phyloP scores from a whole-genome alignment of 345 rosid species.

The Boechera retrofracta region DNA sequence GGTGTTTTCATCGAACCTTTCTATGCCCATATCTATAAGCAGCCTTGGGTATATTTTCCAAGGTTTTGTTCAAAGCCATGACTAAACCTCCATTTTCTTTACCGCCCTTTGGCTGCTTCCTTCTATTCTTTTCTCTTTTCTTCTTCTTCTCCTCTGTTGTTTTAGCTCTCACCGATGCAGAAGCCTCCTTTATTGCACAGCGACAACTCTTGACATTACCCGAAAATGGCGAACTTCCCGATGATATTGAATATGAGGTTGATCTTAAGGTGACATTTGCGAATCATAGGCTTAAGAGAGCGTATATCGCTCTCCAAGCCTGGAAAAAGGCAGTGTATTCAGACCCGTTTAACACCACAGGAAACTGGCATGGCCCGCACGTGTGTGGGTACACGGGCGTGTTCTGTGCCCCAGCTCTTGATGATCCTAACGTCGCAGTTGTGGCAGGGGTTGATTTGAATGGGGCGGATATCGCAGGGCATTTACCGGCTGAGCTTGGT shows the following conservation, averaged over 20 bases:
- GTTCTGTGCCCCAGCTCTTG: slow-evolving; percentile 69
- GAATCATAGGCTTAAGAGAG: slow-evolving; percentile 62
- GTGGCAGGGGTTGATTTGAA: slow-evolving; percentile 81
- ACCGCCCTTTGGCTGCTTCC: slow-evolving; percentile 63
- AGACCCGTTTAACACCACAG: slow-evolving; percentile 71
- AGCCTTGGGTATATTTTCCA: slow-evolving; percentile 74
- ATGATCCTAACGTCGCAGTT: slow-evolving; percentile 55
- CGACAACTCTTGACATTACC: slow-evolving; percentile 69
- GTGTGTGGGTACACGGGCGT: slow-evolving; percentile 78
- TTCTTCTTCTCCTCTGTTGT: slow-evolving; percentile 41
- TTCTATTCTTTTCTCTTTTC: slow-evolving; percentile 41
- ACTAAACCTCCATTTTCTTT: slow-evolving; percentile 43
- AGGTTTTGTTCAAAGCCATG: slow-evolving; percentile 55
- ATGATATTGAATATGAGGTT: slow-evolving; percentile 43
- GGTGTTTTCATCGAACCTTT: slow-evolving; percentile 36
- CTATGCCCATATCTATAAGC: slow-evolving; percentile 53
- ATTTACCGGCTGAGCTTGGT: slow-evolving; percentile 74
- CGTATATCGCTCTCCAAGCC: slow-evolving; percentile 75
- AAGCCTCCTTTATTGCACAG: slow-evolving; percentile 60
- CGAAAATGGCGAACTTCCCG: slow-evolving; percentile 49
- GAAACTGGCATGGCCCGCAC: slow-evolving; percentile 70
- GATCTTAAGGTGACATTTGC: slow-evolving; percentile 53
- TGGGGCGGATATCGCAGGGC: slow-evolving; percentile 79
- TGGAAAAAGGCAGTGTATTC: slow-evolving; percentile 78
- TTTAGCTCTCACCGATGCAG: slow-evolving; percentile 57